Evolutionary conservation across 208 protist genomes (phyloP).

Genomic region (Leishmania braziliensis): DNA sequence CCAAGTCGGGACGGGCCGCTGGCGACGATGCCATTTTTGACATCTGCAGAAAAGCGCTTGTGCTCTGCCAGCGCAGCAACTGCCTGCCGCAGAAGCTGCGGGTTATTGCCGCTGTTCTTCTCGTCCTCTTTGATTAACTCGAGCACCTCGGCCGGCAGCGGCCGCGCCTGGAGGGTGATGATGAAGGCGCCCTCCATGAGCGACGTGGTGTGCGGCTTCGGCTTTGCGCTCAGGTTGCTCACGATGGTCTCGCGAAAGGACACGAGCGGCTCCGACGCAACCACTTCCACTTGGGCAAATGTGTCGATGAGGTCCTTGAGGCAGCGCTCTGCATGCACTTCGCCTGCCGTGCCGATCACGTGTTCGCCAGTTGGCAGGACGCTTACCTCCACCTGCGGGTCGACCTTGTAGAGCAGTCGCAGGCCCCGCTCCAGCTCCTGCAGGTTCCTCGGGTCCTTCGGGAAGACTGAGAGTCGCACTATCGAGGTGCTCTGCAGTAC

Average conservation of each 20-base stretch:
- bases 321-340: slow-evolving; percentile 97
- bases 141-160: slow-evolving; percentile 72
- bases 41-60: slow-evolving; percentile 57
- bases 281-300: slow-evolving; percentile 86
- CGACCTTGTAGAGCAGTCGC: slow-evolving; percentile 94
- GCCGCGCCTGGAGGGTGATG: slow-evolving; percentile 74
- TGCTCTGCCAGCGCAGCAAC: slow-evolving; percentile 43
- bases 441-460: slow-evolving; percentile 81
- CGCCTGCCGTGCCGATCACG: slow-evolving; percentile 95
- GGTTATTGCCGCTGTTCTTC: slow-evolving; percentile 66
- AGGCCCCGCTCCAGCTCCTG: slow-evolving; percentile 83
- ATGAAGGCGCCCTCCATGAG: slow-evolving; percentile 70
- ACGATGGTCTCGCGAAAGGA: slow-evolving; percentile 88
- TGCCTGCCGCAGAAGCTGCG: slow-evolving; percentile 42
- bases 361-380: slow-evolving; percentile 96
- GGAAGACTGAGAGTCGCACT: slow-evolving; percentile 96
- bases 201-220: slow-evolving; percentile 67
- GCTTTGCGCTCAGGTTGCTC: slow-evolving; percentile 57
- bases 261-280: slow-evolving; percentile 86
- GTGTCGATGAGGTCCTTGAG: slow-evolving; percentile 93
- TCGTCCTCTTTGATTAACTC: slow-evolving; percentile 76
- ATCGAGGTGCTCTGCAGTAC: slow-evolving; percentile 93
- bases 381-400: slow-evolving; percentile 94
- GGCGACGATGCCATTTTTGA: slow-evolving; percentile 55
- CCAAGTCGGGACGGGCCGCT: slow-evolving; percentile 66